Percentiles rank a stretch among this genome's conserved stretches.
phyloP scores from a whole-genome alignment of 768 basidiomycete species.

The Goffeauzyma gilvescens region DNA sequence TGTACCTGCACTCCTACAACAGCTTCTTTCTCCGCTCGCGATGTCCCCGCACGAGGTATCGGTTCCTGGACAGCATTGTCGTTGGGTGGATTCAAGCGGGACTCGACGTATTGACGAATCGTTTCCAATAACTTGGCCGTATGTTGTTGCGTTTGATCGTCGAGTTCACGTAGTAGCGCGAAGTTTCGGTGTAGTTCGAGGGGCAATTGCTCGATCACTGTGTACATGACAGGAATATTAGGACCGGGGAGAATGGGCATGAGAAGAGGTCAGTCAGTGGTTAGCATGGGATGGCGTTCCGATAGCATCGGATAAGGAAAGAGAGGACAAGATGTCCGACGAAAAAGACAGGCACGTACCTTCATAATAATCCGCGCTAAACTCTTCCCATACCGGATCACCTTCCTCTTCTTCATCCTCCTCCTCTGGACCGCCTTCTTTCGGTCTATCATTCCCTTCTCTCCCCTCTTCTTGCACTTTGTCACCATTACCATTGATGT shows the following conservation, averaged over 20 bases:
- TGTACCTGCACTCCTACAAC: no score
- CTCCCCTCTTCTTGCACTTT: background rate
- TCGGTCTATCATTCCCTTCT: background rate
- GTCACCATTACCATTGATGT: background rate
- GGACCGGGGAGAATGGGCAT: background rate
- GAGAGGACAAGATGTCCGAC: no score
- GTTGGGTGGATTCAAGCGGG: background rate
- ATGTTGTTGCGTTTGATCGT: constrained; percentile 26
- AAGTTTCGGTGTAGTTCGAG: constrained; percentile 32
- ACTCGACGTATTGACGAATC: constrained; percentile 18
- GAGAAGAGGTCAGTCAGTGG: no score
- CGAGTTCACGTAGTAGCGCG: constrained; percentile 28
- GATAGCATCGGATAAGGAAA: background rate
- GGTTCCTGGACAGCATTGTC: no score
- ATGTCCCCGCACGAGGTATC: no score
- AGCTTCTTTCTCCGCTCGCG: no score
- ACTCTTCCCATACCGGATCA: constrained; percentile 9
- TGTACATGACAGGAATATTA: background rate
- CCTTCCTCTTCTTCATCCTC: constrained; percentile 10
- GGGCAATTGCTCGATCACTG: constrained; percentile 30
- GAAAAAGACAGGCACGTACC: constrained; percentile 1
- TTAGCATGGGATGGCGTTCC: no score
- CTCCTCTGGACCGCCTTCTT: background rate
- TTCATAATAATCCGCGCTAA: constrained; percentile 12
- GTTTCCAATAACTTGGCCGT: constrained; percentile 18